Evolutionary conservation across 768 basidiomycete species (phyloP).

Genomic region (Guyanaporus albipodus): DNA sequence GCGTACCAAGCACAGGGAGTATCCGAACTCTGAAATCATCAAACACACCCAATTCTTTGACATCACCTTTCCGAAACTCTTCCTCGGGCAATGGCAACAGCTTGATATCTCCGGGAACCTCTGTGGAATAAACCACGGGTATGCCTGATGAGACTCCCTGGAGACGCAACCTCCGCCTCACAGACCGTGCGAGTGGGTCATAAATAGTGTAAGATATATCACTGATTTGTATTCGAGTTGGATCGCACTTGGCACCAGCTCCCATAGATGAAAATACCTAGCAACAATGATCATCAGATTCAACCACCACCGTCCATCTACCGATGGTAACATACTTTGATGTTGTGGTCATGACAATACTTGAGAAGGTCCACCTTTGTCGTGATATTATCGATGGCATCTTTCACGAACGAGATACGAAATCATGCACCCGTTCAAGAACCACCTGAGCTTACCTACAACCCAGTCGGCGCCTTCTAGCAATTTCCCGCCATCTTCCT

Average conservation of each 20-base stretch:
- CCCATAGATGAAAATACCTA: slow-evolving; percentile 98
- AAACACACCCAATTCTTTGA: slow-evolving; percentile 85
- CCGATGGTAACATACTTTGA: slow-evolving; percentile 54
- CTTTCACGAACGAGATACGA: slow-evolving; percentile 35
- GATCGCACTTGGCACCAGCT: slow-evolving; percentile 90
- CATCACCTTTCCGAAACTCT: slow-evolving; percentile 84
- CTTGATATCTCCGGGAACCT: slow-evolving; percentile 84
- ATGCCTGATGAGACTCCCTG: slow-evolving; percentile 62
- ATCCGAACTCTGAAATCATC: slow-evolving; percentile 94
- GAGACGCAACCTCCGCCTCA: slow-evolving; percentile 70
- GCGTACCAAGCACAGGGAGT: slow-evolving; percentile 80
- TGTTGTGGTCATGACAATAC: slow-evolving; percentile 73
- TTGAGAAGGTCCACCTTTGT: slow-evolving; percentile 94
- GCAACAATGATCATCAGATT: not conserved
- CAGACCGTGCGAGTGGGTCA: slow-evolving; percentile 90
- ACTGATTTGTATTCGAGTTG: slow-evolving; percentile 90
- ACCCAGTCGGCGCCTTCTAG: slow-evolving; percentile 93
- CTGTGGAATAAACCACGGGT: slow-evolving; percentile 93
- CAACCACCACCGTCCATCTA: not conserved
- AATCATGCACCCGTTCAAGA: not conserved
- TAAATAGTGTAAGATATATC: slow-evolving; percentile 92
- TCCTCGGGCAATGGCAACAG: slow-evolving; percentile 88
- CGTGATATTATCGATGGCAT: slow-evolving; percentile 96
- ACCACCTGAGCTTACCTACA: slow-evolving; percentile 52
- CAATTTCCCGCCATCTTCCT: slow-evolving; percentile 69